These are phyloP conservation scores for Aspergillus heteromorphus DNA, from an alignment of 495 filamentous ascomycete genomes.

Conservation along the genomic window DNA sequence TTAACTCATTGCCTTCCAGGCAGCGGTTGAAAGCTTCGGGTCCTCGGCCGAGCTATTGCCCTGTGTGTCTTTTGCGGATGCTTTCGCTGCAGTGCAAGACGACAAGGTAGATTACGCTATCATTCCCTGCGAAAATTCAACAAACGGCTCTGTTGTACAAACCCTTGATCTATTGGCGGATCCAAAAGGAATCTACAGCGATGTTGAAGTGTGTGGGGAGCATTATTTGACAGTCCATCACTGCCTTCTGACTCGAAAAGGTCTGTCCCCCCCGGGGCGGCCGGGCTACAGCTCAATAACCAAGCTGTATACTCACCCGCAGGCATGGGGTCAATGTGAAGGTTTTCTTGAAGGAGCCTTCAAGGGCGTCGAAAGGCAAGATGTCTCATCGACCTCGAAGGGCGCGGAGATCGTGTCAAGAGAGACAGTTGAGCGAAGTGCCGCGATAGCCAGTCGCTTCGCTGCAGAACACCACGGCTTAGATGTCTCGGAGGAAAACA, in stretches of 20 bases:
- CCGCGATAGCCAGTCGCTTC: conserved; percentile 69
- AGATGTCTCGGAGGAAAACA: conserved; percentile 61
- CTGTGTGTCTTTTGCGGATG: conserved; percentile 57
- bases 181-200: conserved; percentile 49
- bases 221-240: conserved; percentile 82
- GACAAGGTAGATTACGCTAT: conserved; percentile 62
- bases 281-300: conserved; percentile 30
- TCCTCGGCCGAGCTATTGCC: conserved; percentile 49
- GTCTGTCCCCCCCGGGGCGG: conserved; percentile 24
- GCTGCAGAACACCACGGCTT: conserved; percentile 65
- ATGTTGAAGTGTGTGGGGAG: conserved; percentile 72
- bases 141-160: conserved; percentile 83
- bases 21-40: conserved; percentile 60
- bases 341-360: conserved; percentile 61
- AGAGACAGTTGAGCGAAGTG: conserved; percentile 52
- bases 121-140: conserved; percentile 93
- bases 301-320: conserved; percentile 81
- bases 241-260: conserved; percentile 60
- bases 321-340: conserved; percentile 92
- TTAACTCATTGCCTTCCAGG: conserved; percentile 41
- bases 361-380: conserved; percentile 66
- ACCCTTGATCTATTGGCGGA: conserved; percentile 87
- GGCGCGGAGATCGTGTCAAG: conserved; percentile 70
- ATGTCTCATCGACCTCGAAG: conserved; percentile 79
- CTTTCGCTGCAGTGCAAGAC: conserved; percentile 73